Conservation (phyloP, 2,329 filamentous ascomycete species). For the Aspergillus oerlinghausenensis region DNA sequence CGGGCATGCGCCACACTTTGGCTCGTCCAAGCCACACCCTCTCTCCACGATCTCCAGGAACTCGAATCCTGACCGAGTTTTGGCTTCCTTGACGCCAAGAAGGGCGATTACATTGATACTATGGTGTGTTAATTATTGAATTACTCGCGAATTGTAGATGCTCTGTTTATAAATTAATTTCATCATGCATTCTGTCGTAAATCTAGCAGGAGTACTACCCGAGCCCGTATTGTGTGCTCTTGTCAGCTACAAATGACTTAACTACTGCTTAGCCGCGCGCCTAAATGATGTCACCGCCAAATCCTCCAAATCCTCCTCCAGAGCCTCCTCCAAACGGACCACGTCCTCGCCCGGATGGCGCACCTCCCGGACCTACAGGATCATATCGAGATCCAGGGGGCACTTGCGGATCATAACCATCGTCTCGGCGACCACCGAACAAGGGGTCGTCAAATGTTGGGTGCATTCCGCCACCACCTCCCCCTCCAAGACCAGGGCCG, state of each 20-base stretch:
- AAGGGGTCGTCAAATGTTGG: slow-evolving; percentile 90
- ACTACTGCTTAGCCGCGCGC: slow-evolving; percentile 6
- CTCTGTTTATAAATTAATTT: background rate
- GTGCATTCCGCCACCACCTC: slow-evolving; percentile 83
- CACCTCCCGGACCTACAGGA: slow-evolving; percentile 68
- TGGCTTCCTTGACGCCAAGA: background rate
- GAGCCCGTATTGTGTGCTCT: background rate
- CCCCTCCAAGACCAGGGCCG: slow-evolving; percentile 57
- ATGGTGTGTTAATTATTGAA: background rate
- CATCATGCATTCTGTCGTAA: background rate
- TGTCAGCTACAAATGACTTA: background rate
- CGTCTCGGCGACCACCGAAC: slow-evolving; percentile 58
- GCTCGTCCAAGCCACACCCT: slow-evolving; percentile 7
- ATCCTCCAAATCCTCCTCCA: slow-evolving; percentile 41
- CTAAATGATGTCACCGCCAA: slow-evolving; percentile 41
- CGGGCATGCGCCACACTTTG: slow-evolving; percentile 17
- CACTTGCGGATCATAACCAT: slow-evolving; percentile 62
- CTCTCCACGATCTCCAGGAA: background rate
- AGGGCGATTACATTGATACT: background rate
- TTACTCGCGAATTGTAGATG: background rate
- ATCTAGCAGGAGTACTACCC: background rate
- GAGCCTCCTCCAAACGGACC: slow-evolving; percentile 35
- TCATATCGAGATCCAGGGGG: slow-evolving; percentile 92
- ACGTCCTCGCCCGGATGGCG: slow-evolving; percentile 44
- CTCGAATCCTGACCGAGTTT: background rate